Base-by-base conservation (phyloP, 176 grass and related monocot species). In the Olyra latifolia region DNA sequence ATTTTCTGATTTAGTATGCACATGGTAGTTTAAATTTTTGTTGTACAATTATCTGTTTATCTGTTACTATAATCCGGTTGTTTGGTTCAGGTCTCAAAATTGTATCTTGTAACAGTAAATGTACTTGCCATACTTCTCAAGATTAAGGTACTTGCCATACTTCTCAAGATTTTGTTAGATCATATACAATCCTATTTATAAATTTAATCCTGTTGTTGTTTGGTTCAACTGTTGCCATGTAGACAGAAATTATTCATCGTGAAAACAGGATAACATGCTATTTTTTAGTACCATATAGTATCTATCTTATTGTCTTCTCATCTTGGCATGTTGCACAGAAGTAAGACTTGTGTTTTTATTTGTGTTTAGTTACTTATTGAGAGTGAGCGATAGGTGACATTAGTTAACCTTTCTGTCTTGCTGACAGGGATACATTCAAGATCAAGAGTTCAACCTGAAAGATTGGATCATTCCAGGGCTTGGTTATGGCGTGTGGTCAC, bases 341-440 rank as follows among this genome's bases (percentile, higher is more conserved):
- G 60, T 47, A 30, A 57, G 46, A 24, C 62, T 4, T 79, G 38
- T 28, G 22, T 49, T 64, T 84, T 49, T 14, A 35, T 35, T 35
- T 35, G 32, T 35, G 32, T 35, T 35, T 35, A 35, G 32, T 35
- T 35, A 35, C 32, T 35, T 35, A 35, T 65, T 79, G 43, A 40
- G 22, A n/a, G n/a, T n/a, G 25, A 41, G 23, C 69, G 10, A 62
- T 69, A 68, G 28, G 49, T 73, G n/a, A 69, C 59, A 87, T 84
- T 52, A 30, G 25, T 75, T 70, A 19, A 8, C 20, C 23, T 43
- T 52, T 69, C 62, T 64, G 13, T 43, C 61, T 74, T 50, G 23
- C 39, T 87, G 48, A 24, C 84, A 97, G 94, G 94, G 94, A 22
- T 97, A 89, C 84, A 88, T 91, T 80, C 78, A 66, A 29, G 74